These are phyloP conservation scores for Hymenoscyphus fraxineus DNA, from an alignment of 2,329 filamentous ascomycete genomes.

Conservation along the genomic window DNA sequence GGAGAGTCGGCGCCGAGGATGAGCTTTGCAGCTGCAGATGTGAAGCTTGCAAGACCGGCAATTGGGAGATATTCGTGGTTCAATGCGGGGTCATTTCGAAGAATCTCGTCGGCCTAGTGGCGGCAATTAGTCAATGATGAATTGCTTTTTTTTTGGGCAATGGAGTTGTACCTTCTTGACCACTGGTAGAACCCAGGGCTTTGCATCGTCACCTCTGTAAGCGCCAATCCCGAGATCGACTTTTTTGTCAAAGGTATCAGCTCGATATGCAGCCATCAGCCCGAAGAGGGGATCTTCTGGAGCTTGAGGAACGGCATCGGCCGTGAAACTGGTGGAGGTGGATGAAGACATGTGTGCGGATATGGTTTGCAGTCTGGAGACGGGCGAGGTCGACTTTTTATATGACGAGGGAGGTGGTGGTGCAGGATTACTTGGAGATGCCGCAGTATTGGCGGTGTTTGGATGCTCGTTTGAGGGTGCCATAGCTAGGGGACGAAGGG, in stretches of 20 bases:
- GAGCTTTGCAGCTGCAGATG: slow-evolving; percentile 83
- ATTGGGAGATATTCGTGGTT: slow-evolving; percentile 99
- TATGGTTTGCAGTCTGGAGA: slow-evolving; percentile 56
- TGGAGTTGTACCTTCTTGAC: slow-evolving; percentile 76
- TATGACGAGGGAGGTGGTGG: slow-evolving; percentile 1
- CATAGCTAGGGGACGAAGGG: background rate
- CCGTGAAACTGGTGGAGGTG: slow-evolving; percentile 63
- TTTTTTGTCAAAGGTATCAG: slow-evolving; percentile 74
- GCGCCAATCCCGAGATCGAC: slow-evolving; percentile 90
- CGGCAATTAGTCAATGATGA: slow-evolving; percentile 10
- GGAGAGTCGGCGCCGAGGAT: slow-evolving; percentile 77
- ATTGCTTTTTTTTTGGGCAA: background rate
- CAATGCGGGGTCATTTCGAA: slow-evolving; percentile 81
- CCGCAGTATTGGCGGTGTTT: background rate
- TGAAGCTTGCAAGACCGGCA: slow-evolving; percentile 81
- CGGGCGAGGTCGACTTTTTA: slow-evolving; percentile 37
- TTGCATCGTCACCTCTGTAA: slow-evolving; percentile 90
- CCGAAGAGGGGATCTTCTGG: slow-evolving; percentile 95
- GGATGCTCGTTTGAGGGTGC: background rate
- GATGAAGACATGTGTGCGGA: slow-evolving; percentile 62
- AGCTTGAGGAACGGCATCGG: slow-evolving; percentile 77
- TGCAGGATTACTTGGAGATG: background rate
- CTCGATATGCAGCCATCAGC: slow-evolving; percentile 80
- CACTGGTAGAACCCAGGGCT: slow-evolving; percentile 95
- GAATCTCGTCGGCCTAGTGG: slow-evolving; percentile 80